Base-by-base conservation (phyloP, 2,329 filamentous ascomycete genomes). In the Penicillium decumbens region DNA sequence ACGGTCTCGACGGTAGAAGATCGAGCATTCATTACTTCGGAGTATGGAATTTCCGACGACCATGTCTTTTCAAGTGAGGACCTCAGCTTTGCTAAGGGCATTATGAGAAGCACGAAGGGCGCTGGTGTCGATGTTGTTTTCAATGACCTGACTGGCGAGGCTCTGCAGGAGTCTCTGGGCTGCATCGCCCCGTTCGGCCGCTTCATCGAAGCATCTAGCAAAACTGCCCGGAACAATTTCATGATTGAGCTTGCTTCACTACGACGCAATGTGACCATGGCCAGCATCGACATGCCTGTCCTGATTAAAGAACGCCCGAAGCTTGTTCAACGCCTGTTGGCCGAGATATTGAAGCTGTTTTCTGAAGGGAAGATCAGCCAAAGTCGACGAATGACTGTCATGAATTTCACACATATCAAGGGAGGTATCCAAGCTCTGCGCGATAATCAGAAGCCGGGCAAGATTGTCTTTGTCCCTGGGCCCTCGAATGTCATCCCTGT, bases 101-200 rank as follows among this genome's bases (percentile, higher is more conserved):
- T 62, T 7, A 55, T 59, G 51, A 43, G 51, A 32, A 43, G 15
- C 35, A 62, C 60, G 0, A 29, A 54, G 1, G 45, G 46, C 10
- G 4, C 7, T 10, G 60, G 60, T 0, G 56, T 59, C 27, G 48
- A 61, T 40, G 50, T 61, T 1, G 41, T 62, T 5, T 53, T 62
- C 48, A 59, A 56, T 25, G 46, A 52, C 7, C 27, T 61, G 6
- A 37, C 33, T 2, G 53, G 58, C 8, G 57, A 57, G 32, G 43
- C 45, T 28, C 38, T 58, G 12, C 56, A 51, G 15, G 55, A 56
- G 3, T 50, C 52, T 5, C 18, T 58, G 27, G 18, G 42, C 15
- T 58, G 55, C 23, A 25, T 59, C 32, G 51, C 59, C 35, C 42
- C 54, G 7, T 59, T 54, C n/a, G 60, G 60, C 1, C 18, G 41